Conservation (phyloP, 305 asterid genomes). For the Petunia hybrid region DNA sequence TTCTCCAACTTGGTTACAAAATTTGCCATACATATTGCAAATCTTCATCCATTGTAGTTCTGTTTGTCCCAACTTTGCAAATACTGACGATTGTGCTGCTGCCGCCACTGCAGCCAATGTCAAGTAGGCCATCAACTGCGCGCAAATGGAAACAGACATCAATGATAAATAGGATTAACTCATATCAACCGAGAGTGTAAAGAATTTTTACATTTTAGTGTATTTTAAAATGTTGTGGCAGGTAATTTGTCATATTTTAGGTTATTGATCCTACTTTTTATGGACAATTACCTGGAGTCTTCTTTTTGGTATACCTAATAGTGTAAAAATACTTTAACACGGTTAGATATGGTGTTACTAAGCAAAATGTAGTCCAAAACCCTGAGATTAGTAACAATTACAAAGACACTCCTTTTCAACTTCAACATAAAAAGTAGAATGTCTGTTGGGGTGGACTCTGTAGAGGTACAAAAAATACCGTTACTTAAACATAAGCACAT, state of each 20-base stretch:
- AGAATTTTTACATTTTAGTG: neutral
- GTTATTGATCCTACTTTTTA: neutral
- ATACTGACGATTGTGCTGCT: conserved; percentile 62
- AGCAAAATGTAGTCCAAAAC: neutral
- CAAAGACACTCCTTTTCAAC: neutral
- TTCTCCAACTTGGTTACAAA: conserved; percentile 84
- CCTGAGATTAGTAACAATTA: neutral
- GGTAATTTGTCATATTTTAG: neutral
- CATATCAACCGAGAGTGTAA: neutral
- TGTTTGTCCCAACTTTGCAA: conserved; percentile 70
- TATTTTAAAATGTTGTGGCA: neutral
- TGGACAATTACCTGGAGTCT: neutral
- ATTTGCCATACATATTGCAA: conserved; percentile 70
- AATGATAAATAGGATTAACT: neutral
- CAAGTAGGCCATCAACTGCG: conserved; percentile 84
- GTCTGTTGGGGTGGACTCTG: too few relatives aligned
- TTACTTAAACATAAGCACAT: neutral
- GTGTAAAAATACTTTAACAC: neutral
- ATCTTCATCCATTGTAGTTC: conserved; percentile 93
- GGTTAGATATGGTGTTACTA: neutral
- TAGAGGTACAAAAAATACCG: neutral
- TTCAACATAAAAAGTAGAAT: too few relatives aligned
- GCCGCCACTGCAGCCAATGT: conserved; percentile 80
- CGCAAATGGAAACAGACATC: neutral
- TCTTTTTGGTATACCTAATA: neutral